Evolutionary conservation across 345 rosid genomes (phyloP), one percentile per base, ranked within the genome.

Genomic region (Pistacia integerrima): DNA sequence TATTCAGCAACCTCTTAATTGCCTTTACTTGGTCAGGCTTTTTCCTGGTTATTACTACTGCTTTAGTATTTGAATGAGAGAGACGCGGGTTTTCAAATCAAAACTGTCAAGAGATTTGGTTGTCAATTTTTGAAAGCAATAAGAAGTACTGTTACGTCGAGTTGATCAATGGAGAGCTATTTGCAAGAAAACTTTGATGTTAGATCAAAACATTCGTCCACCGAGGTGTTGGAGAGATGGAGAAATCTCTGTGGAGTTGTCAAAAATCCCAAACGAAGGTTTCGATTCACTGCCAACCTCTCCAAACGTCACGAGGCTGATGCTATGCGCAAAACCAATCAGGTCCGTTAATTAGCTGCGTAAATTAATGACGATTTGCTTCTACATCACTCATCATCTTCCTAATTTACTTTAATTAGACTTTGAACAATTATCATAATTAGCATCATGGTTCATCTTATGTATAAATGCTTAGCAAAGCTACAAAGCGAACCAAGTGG

Each of bases 271-370:
- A 94, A 92, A 74, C 87, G 97, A 2, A 77, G 98, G 38, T 92
- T 92, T 78, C 97, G 97, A 3, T 91, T 90, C 85, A 90, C 95
- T 0, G 95, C 97, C 66, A 94, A 94, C 74, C 91, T 94, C 76
- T 82, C 94, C 82, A 94, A 94, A 84, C 93, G 98, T 33, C 46
- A 67, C 46, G 97, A 94, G 84, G 98, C 97, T 46, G 97, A 93
- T 36, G 94, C 89, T 4, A 94, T 94, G 97, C 97, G 98, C 8
- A 82, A 81, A 7, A 88, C 93, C 87, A 90, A 94, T 82, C 92
- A 89, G 86, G 98, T 90, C 30, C 4, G 36, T 7, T 41, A 5
- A 5, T 41, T 41, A 5, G 6, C 46, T 5, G 41, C 46, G 8
- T 41, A 4, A 38, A 38, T 38, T 63, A 61, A 61, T 2, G 38